A percentile compares a stretch with the other conserved stretches of the same genome.
Evolutionary conservation across 139 green algal genomes (phyloP).

Genomic region (Picochlorum sp.): DNA sequence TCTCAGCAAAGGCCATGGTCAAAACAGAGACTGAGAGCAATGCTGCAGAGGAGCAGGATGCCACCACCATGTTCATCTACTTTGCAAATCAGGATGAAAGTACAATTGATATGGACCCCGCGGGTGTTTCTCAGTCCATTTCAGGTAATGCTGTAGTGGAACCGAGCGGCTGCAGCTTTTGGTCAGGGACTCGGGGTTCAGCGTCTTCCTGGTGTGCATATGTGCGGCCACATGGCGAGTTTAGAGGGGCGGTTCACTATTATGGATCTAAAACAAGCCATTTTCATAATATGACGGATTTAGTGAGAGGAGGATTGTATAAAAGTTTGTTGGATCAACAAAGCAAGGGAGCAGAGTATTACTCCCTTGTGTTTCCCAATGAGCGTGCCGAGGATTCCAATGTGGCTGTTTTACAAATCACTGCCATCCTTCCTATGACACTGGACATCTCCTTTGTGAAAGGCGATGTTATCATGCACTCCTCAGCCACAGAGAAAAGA

Average conservation of each 20-base stretch:
- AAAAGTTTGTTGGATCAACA: constrained; percentile 12
- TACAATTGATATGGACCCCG: neutral
- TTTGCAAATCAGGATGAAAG: neutral
- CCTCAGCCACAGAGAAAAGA: neutral
- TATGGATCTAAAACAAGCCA: constrained; percentile 9
- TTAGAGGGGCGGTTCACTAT: neutral
- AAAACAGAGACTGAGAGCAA: constrained; percentile 4
- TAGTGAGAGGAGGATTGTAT: constrained; percentile 18
- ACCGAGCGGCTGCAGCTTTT: no score
- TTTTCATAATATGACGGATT: constrained; percentile 57
- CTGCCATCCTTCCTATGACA: constrained; percentile 26
- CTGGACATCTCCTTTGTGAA: constrained; percentile 51
- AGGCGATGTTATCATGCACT: neutral
- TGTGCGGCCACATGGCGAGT: no score
- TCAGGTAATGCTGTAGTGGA: no score
- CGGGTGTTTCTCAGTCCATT: neutral
- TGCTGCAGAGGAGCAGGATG: neutral
- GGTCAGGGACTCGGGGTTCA: no score
- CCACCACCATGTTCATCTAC: constrained; percentile 15
- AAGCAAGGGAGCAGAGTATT: neutral
- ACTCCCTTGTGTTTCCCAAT: constrained; percentile 38
- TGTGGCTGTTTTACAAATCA: constrained; percentile 60
- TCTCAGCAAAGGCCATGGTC: neutral
- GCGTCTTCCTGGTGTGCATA: no score
- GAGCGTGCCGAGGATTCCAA: constrained; percentile 30